These are phyloP conservation scores for Wickerhamiella alocasiicola DNA, from an alignment of 805 yeast species.

Conservation along the genomic window DNA sequence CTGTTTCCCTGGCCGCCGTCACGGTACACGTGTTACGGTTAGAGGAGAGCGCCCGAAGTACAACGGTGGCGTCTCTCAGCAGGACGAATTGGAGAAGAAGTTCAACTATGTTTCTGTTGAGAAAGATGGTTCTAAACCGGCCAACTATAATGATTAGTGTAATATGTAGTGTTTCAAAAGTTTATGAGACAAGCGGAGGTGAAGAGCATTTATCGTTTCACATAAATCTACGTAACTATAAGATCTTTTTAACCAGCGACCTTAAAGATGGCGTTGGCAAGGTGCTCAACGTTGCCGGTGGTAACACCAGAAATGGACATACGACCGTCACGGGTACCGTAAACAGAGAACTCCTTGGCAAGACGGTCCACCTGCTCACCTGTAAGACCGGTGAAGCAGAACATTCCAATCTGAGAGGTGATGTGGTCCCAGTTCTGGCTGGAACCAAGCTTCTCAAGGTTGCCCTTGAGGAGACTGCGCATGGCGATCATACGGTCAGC, in stretches of 20 bases:
- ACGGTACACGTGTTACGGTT: slow-evolving; percentile 42
- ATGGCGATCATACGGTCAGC: slow-evolving; percentile 66
- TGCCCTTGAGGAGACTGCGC: slow-evolving; percentile 56
- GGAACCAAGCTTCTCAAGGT: slow-evolving; percentile 50
- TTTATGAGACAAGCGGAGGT: background rate
- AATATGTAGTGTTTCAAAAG: background rate
- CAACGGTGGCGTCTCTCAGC: slow-evolving; percentile 25
- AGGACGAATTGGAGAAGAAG: slow-evolving; percentile 7
- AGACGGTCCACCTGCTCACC: slow-evolving; percentile 65
- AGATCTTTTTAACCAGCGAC: slow-evolving; percentile 19
- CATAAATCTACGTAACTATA: background rate
- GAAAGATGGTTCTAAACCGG: slow-evolving; percentile 10
- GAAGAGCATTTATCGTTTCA: background rate
- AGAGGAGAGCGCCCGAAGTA: slow-evolving; percentile 43
- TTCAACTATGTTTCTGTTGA: slow-evolving; percentile 1
- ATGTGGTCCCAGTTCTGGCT: slow-evolving; percentile 94
- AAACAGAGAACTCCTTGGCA: slow-evolving; percentile 61
- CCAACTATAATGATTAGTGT: slow-evolving; percentile 9
- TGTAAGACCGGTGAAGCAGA: slow-evolving; percentile 80
- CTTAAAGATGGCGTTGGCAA: slow-evolving; percentile 30
- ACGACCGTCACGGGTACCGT: slow-evolving; percentile 84
- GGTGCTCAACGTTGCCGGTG: slow-evolving; percentile 54
- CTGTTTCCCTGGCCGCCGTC: slow-evolving; percentile 25
- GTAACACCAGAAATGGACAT: slow-evolving; percentile 84
- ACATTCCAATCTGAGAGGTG: slow-evolving; percentile 88